These are phyloP conservation scores for Aspergillus puulaauensis DNA, from an alignment of 2,329 filamentous ascomycete genomes.

Conservation along the genomic window DNA sequence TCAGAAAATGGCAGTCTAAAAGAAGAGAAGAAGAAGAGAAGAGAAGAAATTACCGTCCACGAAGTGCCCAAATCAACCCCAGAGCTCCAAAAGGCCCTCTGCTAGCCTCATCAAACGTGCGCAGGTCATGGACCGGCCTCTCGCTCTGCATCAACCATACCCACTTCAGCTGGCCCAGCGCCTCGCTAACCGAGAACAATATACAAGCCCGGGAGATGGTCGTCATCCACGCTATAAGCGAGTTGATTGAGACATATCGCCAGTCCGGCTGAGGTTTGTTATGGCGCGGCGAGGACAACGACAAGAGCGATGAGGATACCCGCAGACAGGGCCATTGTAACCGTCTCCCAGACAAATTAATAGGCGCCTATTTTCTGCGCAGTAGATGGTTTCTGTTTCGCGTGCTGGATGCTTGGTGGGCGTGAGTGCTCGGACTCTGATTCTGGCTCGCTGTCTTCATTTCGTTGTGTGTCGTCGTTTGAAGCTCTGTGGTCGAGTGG, in stretches of 20 bases:
- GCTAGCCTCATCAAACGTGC: slow-evolving; percentile 15
- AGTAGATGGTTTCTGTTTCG: background rate
- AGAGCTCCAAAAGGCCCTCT: slow-evolving; percentile 13
- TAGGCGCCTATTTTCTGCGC: background rate
- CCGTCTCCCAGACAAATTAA: background rate
- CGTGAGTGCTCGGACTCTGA: background rate
- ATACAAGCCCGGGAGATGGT: slow-evolving; percentile 15
- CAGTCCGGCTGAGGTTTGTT: slow-evolving; percentile 13
- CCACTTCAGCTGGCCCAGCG: slow-evolving; percentile 19
- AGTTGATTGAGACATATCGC: slow-evolving; percentile 15
- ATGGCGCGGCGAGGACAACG: slow-evolving; percentile 8
- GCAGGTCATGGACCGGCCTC: slow-evolving; percentile 8
- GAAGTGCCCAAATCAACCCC: slow-evolving; percentile 13
- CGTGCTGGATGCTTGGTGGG: background rate
- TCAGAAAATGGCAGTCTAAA: background rate
- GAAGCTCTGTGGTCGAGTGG: no score
- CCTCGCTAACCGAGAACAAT: slow-evolving; percentile 12
- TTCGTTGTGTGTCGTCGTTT: no score
- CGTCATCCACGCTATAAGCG: slow-evolving; percentile 17
- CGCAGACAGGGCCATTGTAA: background rate
- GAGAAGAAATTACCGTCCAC: no score
- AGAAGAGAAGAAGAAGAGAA: no score
- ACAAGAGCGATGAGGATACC: slow-evolving; percentile 9
- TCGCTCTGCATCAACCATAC: slow-evolving; percentile 15
- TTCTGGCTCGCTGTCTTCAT: background rate